Conservation (phyloP, 495 filamentous ascomycete species). For the Usnea hakonensis region DNA sequence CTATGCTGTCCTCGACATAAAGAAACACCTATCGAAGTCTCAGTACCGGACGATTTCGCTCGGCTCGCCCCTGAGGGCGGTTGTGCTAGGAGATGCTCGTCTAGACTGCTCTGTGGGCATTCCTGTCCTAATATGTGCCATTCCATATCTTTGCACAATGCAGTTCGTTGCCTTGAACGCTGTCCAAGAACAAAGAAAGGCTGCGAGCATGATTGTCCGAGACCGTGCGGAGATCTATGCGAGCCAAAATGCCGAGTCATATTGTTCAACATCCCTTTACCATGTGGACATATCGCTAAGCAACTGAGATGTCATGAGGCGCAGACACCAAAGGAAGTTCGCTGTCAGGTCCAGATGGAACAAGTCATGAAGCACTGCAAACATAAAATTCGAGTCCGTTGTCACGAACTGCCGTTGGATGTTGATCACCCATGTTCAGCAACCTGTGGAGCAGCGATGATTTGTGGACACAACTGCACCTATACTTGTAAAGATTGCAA, state of each 20-base stretch:
- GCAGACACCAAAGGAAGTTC: slow-evolving; percentile 33
- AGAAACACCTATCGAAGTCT: slow-evolving; percentile 47
- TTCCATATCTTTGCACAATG: slow-evolving; percentile 55
- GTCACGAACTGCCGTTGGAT: slow-evolving; percentile 37
- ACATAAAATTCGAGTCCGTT: slow-evolving; percentile 46
- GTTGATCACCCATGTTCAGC: slow-evolving; percentile 38
- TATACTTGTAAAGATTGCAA: slow-evolving; percentile 45
- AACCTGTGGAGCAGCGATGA: slow-evolving; percentile 38
- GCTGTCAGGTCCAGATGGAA: slow-evolving; percentile 35
- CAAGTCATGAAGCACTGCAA: slow-evolving; percentile 44
- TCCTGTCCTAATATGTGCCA: slow-evolving; percentile 64
- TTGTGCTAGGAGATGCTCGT: slow-evolving; percentile 51
- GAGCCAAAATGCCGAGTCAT: slow-evolving; percentile 37
- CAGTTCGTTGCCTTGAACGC: slow-evolving; percentile 51
- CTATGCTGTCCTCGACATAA: slow-evolving; percentile 65
- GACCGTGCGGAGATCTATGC: slow-evolving; percentile 53
- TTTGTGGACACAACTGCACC: slow-evolving; percentile 58
- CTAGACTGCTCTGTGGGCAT: slow-evolving; percentile 64
- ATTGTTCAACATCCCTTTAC: slow-evolving; percentile 40
- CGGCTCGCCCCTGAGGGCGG: slow-evolving; percentile 62
- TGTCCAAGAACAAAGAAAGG: slow-evolving; percentile 49
- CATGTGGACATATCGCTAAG: slow-evolving; percentile 51
- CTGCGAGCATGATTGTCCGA: slow-evolving; percentile 57
- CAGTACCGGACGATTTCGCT: slow-evolving; percentile 55
- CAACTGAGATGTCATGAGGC: slow-evolving; percentile 46